phyloP scores from a whole-genome alignment of 495 filamentous ascomycete genomes.

The Sordaria brevicollis region DNA sequence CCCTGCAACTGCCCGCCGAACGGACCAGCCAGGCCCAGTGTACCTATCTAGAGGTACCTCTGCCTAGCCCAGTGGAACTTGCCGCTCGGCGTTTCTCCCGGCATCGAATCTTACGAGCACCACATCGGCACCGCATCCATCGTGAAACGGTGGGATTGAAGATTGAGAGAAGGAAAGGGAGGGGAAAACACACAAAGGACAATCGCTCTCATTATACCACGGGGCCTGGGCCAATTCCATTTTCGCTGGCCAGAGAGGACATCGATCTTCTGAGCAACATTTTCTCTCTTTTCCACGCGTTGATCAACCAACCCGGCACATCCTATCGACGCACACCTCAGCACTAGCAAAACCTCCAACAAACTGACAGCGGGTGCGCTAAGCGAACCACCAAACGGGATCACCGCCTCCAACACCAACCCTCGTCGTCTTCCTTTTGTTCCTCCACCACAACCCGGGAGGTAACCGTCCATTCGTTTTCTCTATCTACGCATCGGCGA shows the following conservation, averaged over 20 bases:
- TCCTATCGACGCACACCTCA: neutral
- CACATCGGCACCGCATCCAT: neutral
- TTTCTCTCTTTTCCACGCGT: neutral
- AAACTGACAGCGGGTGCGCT: neutral
- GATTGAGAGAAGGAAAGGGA: neutral
- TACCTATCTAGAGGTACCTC: too few relatives aligned
- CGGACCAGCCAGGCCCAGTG: neutral
- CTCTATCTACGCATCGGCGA: neutral
- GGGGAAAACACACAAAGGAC: neutral
- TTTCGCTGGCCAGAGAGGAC: neutral
- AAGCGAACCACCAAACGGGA: neutral
- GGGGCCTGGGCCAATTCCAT: neutral
- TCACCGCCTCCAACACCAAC: neutral
- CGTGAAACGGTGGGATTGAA: neutral
- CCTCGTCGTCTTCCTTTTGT: too few relatives aligned
- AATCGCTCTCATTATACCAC: neutral
- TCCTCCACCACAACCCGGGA: neutral
- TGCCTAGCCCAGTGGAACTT: neutral
- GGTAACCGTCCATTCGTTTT: neutral
- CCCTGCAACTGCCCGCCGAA: neutral
- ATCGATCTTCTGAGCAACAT: neutral
- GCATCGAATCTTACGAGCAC: neutral
- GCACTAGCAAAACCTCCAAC: neutral
- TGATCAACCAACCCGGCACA: neutral
- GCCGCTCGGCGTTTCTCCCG: neutral